These are phyloP conservation scores for Elongisporangium undulatum DNA, from an alignment of 352 stramenopile species.

Conservation along the genomic window DNA sequence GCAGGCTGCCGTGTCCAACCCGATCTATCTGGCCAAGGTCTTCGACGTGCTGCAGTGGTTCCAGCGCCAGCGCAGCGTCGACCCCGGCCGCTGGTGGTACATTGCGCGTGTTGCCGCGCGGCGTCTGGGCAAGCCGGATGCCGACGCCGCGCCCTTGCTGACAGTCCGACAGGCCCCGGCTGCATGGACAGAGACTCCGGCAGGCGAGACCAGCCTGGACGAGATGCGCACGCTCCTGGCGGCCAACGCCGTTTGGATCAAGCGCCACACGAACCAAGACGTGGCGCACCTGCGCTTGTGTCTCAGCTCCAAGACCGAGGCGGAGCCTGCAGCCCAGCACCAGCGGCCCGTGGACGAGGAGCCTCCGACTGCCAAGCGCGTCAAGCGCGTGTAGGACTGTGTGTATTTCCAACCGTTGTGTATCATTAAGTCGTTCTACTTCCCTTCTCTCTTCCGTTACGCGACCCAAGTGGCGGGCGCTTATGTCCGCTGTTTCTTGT, in stretches of 20 bases:
- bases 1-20: not conserved
- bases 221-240: not conserved
- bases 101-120: not conserved
- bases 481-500: constrained; percentile 67
- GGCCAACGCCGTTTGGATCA: not conserved
- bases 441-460: not conserved
- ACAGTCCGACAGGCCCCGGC: not conserved
- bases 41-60: not conserved
- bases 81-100: not conserved
- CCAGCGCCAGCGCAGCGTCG: not conserved
- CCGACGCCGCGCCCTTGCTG: not conserved
- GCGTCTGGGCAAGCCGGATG: not conserved
- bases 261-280: not conserved
- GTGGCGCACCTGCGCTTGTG: not conserved
- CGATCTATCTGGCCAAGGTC: not conserved
- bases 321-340: not conserved
- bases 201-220: not conserved
- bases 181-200: not conserved
- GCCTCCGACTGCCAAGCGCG: not conserved
- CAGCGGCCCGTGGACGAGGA: not conserved
- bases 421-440: not conserved
- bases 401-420: not conserved
- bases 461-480: too few species aligned
- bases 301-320: not conserved
- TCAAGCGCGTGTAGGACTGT: not conserved